Evolutionary conservation across 805 yeast genomes (phyloP).

Genomic region (Candida tibetensis): DNA sequence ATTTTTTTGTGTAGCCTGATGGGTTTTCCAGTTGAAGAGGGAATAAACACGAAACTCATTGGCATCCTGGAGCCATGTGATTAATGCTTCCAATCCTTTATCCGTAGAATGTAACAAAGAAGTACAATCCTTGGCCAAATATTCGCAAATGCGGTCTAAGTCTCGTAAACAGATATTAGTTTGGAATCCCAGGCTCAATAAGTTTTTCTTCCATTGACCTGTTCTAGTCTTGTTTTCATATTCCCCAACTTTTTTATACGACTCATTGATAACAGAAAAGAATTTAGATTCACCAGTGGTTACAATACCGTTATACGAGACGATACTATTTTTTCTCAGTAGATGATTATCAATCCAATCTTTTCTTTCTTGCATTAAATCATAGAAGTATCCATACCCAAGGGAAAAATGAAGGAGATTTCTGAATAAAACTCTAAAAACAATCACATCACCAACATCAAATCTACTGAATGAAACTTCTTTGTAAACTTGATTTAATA

Average conservation of each 20-base stretch:
- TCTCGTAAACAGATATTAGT: constrained; percentile 17
- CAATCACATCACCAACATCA: constrained; percentile 25
- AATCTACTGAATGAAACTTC: constrained; percentile 30
- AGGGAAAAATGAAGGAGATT: constrained; percentile 20
- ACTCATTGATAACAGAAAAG: constrained; percentile 24
- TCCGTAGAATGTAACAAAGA: constrained; percentile 16
- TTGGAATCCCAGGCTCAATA: constrained; percentile 13
- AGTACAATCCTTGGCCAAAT: constrained; percentile 17
- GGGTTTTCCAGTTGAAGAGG: constrained; percentile 9
- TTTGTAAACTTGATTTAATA: constrained; percentile 15
- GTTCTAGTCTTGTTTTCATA: constrained; percentile 22
- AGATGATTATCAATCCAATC: constrained; percentile 18
- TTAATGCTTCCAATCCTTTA: constrained; percentile 14
- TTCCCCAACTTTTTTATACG: constrained; percentile 29
- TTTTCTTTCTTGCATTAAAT: constrained; percentile 25
- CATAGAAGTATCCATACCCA: constrained; percentile 27
- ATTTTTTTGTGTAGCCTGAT: constrained; percentile 14
- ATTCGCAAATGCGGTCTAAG: constrained; percentile 23
- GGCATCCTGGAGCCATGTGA: constrained; percentile 28
- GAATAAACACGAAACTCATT: constrained; percentile 25
- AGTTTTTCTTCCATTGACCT: constrained; percentile 16
- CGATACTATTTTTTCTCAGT: constrained; percentile 5
- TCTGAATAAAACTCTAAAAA: constrained; percentile 23
- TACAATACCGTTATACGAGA: constrained; percentile 1
- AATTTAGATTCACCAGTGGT: constrained; percentile 21